phyloP scores from a whole-genome alignment of 2,329 filamentous ascomycete genomes.

The Trichophyton rubrum region DNA sequence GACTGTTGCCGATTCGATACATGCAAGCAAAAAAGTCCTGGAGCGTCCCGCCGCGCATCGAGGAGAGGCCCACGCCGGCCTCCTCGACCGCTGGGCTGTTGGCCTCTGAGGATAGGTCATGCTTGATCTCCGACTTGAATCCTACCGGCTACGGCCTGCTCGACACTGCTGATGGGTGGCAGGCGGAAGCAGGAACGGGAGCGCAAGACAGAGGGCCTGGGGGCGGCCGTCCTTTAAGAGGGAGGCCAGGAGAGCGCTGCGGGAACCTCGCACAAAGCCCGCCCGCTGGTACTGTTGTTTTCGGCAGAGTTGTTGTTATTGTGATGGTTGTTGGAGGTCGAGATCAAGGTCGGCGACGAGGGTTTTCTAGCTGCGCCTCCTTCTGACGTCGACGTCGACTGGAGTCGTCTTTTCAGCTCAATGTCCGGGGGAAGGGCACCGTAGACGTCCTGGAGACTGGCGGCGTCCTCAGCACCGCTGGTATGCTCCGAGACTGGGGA shows the following conservation, averaged over 20 bases:
- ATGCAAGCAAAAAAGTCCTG: too few relatives aligned
- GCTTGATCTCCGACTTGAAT: background rate
- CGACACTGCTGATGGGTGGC: background rate
- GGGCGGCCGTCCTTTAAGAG: background rate
- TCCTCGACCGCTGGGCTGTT: background rate
- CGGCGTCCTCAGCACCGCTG: background rate
- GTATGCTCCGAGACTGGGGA: background rate
- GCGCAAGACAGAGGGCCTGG: background rate
- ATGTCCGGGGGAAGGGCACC: background rate
- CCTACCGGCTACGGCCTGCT: background rate
- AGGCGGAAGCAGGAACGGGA: background rate
- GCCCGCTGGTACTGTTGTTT: background rate
- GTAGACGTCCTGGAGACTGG: background rate
- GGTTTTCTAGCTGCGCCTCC: background rate
- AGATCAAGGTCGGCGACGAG: too few relatives aligned
- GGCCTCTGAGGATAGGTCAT: background rate
- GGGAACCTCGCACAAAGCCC: background rate
- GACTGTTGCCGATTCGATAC: slow-evolving; percentile 23
- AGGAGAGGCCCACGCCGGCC: background rate
- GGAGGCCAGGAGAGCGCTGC: background rate
- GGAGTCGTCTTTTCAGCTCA: background rate
- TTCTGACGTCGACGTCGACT: background rate
- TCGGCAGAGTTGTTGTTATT: background rate
- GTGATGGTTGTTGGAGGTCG: background rate
- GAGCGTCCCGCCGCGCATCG: slow-evolving; percentile 15